A percentile compares a stretch with the other conserved stretches of the same genome.
phyloP scores from a whole-genome alignment of 306 rosid genomes.

The Cyclanthera cordifolia region DNA sequence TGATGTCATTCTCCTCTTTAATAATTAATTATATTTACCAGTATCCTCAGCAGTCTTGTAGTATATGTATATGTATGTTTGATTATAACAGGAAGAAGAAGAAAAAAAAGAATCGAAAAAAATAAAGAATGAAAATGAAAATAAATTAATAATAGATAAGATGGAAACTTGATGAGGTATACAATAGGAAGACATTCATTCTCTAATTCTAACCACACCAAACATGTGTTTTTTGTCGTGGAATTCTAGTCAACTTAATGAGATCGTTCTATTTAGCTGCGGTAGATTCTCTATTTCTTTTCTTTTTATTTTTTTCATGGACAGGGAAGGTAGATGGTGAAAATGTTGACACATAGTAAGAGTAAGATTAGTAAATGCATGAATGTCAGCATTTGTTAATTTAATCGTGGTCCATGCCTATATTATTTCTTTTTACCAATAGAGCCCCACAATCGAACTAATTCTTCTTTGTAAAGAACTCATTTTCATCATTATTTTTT shows the following conservation, averaged over 20 bases:
- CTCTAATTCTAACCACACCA: too few species aligned
- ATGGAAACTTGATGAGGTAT: too few species aligned
- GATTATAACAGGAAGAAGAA: too few species aligned
- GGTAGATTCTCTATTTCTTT: neutral
- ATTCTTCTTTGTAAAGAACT: neutral
- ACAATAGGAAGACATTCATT: too few species aligned
- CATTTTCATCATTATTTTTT: neutral
- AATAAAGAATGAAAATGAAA: too few species aligned
- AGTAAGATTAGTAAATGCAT: neutral
- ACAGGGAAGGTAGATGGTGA: neutral
- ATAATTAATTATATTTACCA: neutral
- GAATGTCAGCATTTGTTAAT: conserved; percentile 6
- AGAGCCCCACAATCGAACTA: conserved; percentile 12
- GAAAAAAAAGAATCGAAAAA: too few species aligned
- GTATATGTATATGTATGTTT: too few species aligned
- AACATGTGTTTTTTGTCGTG: too few species aligned
- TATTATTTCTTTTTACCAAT: conserved; percentile 2
- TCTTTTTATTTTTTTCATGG: too few species aligned
- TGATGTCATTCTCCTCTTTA: neutral
- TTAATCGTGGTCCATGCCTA: conserved; percentile 10
- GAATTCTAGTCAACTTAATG: neutral
- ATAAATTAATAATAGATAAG: too few species aligned
- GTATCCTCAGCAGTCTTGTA: too few species aligned
- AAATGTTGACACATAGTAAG: neutral
- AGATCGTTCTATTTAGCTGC: neutral